These are phyloP conservation scores for Aspergillus sp. DNA, from an alignment of 2,329 filamentous ascomycete species.

Conservation along the genomic window DNA sequence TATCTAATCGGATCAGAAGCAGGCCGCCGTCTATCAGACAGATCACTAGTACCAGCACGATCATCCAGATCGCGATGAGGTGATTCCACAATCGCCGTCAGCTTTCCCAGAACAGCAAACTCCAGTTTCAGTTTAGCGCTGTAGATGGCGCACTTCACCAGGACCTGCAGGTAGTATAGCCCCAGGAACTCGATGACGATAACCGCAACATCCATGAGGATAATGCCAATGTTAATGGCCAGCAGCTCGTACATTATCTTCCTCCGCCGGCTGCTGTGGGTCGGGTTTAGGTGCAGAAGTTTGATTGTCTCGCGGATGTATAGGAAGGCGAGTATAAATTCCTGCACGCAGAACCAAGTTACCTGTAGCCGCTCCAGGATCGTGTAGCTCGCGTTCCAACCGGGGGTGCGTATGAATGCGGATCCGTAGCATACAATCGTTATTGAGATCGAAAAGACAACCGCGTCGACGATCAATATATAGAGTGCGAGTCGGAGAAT, in stretches of 20 bases:
- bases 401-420: too few species aligned
- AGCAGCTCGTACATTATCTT: background rate
- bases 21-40: too few species aligned
- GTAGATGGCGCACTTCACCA: background rate
- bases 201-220: background rate
- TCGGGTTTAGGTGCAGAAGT: background rate
- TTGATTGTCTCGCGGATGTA: background rate
- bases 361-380: constrained; percentile 22
- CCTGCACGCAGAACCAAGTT: constrained; percentile 25
- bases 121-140: background rate
- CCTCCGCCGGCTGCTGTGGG: background rate
- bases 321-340: background rate
- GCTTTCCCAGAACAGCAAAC: background rate
- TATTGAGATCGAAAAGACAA: too few species aligned
- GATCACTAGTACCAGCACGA: too few species aligned
- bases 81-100: background rate
- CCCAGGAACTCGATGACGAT: background rate
- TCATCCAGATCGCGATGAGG: too few species aligned
- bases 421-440: too few species aligned
- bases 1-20: too few species aligned
- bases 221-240: background rate
- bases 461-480: too few species aligned
- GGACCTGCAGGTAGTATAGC: background rate
- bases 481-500: too few species aligned
- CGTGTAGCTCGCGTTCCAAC: too few species aligned